phyloP scores from a whole-genome alignment of 768 basidiomycete species.

The Infundibulicybe gibba region DNA sequence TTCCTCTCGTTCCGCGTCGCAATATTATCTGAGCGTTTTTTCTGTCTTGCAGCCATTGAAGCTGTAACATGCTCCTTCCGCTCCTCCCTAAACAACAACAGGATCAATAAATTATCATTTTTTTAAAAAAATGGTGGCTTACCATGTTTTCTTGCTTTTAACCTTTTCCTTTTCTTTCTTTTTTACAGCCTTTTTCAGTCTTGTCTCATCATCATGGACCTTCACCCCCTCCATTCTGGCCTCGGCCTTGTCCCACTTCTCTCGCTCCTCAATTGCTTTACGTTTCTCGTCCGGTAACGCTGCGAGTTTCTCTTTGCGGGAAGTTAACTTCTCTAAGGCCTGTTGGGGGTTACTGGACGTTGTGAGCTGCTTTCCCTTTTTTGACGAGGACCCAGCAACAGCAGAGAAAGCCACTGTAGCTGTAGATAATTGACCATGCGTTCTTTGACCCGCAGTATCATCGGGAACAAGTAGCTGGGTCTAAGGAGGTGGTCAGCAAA shows the following conservation, averaged over 20 bases:
- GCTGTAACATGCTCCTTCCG: conserved; percentile 75
- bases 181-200: conserved; percentile 92
- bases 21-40: conserved; percentile 91
- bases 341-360: conserved; percentile 79
- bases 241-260: conserved; percentile 89
- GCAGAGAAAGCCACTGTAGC: conserved; percentile 71
- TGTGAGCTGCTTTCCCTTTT: conserved; percentile 54
- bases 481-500: conserved; percentile 27
- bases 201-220: conserved; percentile 79
- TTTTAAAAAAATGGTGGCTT: conserved; percentile 11
- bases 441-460: conserved; percentile 21
- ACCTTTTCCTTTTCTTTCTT: conserved; percentile 86
- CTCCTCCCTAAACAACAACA: conserved; percentile 58
- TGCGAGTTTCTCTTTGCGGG: conserved; percentile 75
- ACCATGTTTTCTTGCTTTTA: conserved; percentile 88
- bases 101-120: conserved; percentile 1
- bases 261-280: conserved; percentile 72
- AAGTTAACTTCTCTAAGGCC: conserved; percentile 77
- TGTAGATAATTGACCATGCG: conserved; percentile 28
- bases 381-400: conserved; percentile 51
- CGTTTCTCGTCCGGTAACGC: conserved; percentile 81
- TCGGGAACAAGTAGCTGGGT: conserved; percentile 74
- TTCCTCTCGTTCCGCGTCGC: conserved; percentile 78
- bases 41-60: conserved; percentile 81
- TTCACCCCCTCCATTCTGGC: conserved; percentile 88